A percentile compares a stretch with the other conserved stretches of the same genome.
Conservation (phyloP, 23 red algal genomes). For the Chondrus crispus region DNA sequence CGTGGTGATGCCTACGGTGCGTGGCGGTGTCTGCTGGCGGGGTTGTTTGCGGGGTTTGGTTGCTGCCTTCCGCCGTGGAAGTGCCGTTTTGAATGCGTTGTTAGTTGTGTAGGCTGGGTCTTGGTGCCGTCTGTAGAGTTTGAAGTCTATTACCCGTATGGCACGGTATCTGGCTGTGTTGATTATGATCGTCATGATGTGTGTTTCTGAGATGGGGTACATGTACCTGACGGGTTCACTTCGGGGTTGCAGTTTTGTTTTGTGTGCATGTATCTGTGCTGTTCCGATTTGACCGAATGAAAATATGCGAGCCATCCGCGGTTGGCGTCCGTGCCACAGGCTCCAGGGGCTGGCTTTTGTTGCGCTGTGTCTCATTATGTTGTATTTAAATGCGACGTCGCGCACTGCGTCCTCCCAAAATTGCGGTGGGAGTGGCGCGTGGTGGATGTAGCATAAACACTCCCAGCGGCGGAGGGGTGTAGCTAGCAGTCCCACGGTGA, state of each 20-base stretch:
- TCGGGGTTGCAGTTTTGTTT: constrained; percentile 4
- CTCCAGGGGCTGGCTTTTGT: neutral
- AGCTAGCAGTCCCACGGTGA: no score
- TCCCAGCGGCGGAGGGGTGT: no score
- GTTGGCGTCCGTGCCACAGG: neutral
- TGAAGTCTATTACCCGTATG: neutral
- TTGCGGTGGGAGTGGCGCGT: neutral
- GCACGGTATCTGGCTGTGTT: neutral
- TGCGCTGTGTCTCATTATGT: neutral
- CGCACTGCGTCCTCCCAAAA: constrained; percentile 16
- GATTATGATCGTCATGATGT: no score
- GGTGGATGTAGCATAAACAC: no score
- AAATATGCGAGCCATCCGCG: neutral
- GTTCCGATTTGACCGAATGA: constrained; percentile 4
- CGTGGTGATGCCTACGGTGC: neutral
- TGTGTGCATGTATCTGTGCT: neutral
- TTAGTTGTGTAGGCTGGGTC: neutral
- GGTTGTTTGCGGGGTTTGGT: no score
- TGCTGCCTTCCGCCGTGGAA: no score
- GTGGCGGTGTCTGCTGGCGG: neutral
- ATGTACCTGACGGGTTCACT: neutral
- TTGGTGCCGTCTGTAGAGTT: neutral
- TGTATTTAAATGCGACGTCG: neutral
- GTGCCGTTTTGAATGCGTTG: neutral
- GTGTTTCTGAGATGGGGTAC: neutral